phyloP scores from a whole-genome alignment of 495 filamentous ascomycete species.

The Aspergillus wentii region DNA sequence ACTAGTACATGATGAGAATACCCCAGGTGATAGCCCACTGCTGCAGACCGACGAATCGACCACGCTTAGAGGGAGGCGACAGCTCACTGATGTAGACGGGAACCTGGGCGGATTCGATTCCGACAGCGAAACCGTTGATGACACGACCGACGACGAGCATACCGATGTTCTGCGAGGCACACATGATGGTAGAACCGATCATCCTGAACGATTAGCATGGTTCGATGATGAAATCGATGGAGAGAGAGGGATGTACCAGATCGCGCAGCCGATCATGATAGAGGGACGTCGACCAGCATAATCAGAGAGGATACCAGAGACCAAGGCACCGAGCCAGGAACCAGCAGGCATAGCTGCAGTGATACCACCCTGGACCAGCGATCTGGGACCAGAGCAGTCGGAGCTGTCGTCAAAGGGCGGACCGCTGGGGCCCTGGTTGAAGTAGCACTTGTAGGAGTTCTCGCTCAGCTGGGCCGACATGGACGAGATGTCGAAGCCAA shows the following conservation, averaged over 20 bases:
- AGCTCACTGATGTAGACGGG: slow-evolving; percentile 79
- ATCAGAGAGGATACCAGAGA: slow-evolving; percentile 66
- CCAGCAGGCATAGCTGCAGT: slow-evolving; percentile 71
- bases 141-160: slow-evolving; percentile 72
- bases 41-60: slow-evolving; percentile 67
- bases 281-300: slow-evolving; percentile 60
- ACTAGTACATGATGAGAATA: slow-evolving; percentile 77
- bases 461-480: slow-evolving; percentile 58
- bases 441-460: slow-evolving; percentile 58
- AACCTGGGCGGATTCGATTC: slow-evolving; percentile 76
- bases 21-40: slow-evolving; percentile 85
- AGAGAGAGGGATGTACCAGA: slow-evolving; percentile 46
- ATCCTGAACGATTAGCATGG: slow-evolving; percentile 26
- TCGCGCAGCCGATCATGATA: slow-evolving; percentile 59
- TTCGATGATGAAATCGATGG: neutral
- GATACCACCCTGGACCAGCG: slow-evolving; percentile 54
- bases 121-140: slow-evolving; percentile 74
- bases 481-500: slow-evolving; percentile 79
- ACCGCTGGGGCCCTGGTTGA: slow-evolving; percentile 45
- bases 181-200: slow-evolving; percentile 64
- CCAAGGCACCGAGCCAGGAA: slow-evolving; percentile 66
- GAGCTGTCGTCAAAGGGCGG: slow-evolving; percentile 25
- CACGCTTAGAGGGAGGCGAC: slow-evolving; percentile 64
- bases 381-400: slow-evolving; percentile 42
- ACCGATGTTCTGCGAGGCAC: slow-evolving; percentile 67